These are phyloP conservation scores for Tremella fuciformis DNA, from an alignment of 768 basidiomycete species.

Conservation along the genomic window DNA sequence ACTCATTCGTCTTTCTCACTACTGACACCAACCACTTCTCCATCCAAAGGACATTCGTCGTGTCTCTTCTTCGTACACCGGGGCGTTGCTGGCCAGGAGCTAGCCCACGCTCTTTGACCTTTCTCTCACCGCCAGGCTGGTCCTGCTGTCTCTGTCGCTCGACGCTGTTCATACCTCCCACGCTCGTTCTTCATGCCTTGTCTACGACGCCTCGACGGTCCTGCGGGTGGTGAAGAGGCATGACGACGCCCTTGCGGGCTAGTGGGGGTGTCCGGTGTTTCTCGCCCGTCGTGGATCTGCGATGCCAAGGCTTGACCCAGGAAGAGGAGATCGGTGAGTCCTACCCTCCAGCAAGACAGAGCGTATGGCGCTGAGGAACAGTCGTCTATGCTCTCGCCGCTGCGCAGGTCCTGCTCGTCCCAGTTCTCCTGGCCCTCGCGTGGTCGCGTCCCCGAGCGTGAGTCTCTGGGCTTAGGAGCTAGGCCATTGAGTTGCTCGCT, in stretches of 20 bases:
- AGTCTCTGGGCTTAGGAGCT: slow-evolving; percentile 1
- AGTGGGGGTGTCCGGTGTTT: slow-evolving; percentile 12
- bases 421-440: slow-evolving; percentile 7
- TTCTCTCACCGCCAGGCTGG: background rate
- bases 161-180: background rate
- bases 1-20: too few relatives aligned
- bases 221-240: background rate
- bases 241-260: background rate
- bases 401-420: slow-evolving; percentile 5
- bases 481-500: background rate
- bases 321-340: slow-evolving; percentile 23
- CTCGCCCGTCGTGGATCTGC: slow-evolving; percentile 17
- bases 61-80: too few relatives aligned
- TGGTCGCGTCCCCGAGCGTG: slow-evolving; percentile 8
- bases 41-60: too few relatives aligned
- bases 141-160: background rate
- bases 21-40: too few relatives aligned
- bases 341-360: background rate
- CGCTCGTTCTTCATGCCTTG: background rate
- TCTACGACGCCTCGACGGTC: slow-evolving; percentile 1
- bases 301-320: slow-evolving; percentile 23
- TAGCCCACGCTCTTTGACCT: background rate
- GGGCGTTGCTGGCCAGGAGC: too few relatives aligned
- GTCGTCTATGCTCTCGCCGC: slow-evolving; percentile 3
- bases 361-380: background rate